Evolutionary conservation across 371 early-diverging fungal genomes (phyloP), one percentile per base, ranked within the genome.

Genomic region (Cokeromyces recurvatus): DNA sequence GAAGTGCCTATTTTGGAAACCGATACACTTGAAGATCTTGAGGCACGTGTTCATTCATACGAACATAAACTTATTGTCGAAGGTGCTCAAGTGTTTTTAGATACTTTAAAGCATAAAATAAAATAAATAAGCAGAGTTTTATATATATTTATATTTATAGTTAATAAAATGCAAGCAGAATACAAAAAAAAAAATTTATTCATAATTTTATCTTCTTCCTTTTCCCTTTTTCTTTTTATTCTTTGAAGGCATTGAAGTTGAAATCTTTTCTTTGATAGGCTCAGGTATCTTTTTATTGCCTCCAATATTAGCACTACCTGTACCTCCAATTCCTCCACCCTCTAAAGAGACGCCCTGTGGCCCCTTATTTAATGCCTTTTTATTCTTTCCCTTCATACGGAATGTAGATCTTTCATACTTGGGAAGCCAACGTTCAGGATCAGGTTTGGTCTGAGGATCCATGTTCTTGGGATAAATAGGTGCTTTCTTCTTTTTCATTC

Each of bases 41-140:
- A 97, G 62, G 64, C 71, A 24, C 71, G 94, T 48, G 95, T 97
- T 46, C 98, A 97, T 54, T 53, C 56, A 4, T 78, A 79, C 0
- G 98, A 97, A 61, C 98, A 97, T 66, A 53, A 74, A 47, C 62
- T 97, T 32, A 81, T 97, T 50, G 92, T 94, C 14, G 69, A 77
- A 56, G 89, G 72, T 11, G 70, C 76, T 36, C 69, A 69, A 41
- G 43, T 38, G 9, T 71, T 71, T 36, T 62, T 75, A 50, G 49
- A 71, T 40, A 32, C 46, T 24, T 54, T 63, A 32, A 31, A 46
- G 17, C 9, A 36, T 14, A 37, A 56, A 40, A 34, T 7, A 39
- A 46, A 27, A 29, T 11, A 44, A 34, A 25, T 5, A 15, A 41
- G 16, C 31, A 29, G 31, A 17, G 29, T 42, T 1, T 15, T 43